Percentiles rank a stretch among this genome's conserved stretches.
Evolutionary conservation across 1,139 yeast species (phyloP).

Genomic region (Sugiyamaella pinicola): DNA sequence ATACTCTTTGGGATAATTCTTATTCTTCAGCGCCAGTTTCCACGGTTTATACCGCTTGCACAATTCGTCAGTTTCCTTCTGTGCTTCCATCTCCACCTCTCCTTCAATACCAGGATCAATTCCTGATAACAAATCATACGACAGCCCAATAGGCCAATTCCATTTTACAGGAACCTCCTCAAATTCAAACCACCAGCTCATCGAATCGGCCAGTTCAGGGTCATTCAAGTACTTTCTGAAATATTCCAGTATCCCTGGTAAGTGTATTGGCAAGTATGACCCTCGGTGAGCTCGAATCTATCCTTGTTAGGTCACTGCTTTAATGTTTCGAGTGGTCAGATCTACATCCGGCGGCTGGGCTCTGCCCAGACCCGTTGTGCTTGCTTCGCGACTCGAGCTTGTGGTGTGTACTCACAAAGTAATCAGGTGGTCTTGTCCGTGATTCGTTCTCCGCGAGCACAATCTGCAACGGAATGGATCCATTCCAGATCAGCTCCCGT

Average conservation of each 20-base stretch:
- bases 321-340: no score
- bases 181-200: constrained; percentile 67
- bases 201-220: constrained; percentile 41
- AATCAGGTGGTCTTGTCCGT: constrained; percentile 31
- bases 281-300: constrained; percentile 47
- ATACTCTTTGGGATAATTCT: constrained; percentile 54
- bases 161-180: constrained; percentile 68
- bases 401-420: constrained; percentile 22
- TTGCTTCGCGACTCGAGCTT: neutral
- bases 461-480: constrained; percentile 53
- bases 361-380: neutral
- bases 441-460: constrained; percentile 40
- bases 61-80: constrained; percentile 7
- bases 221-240: constrained; percentile 48
- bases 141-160: constrained; percentile 77
- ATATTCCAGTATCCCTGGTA: constrained; percentile 48
- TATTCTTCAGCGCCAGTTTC: constrained; percentile 51
- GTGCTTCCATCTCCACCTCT: neutral
- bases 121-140: constrained; percentile 57
- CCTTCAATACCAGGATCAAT: constrained; percentile 38
- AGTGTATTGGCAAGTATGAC: constrained; percentile 59
- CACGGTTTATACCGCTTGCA: constrained; percentile 45
- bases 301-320: neutral
- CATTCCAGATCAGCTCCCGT: constrained; percentile 55
- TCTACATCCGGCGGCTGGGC: neutral